A percentile compares a stretch with the other conserved stretches of the same genome.
These are phyloP conservation scores for Selenicereus undatus DNA, from an alignment of 148 eudicot species.

Conservation along the genomic window DNA sequence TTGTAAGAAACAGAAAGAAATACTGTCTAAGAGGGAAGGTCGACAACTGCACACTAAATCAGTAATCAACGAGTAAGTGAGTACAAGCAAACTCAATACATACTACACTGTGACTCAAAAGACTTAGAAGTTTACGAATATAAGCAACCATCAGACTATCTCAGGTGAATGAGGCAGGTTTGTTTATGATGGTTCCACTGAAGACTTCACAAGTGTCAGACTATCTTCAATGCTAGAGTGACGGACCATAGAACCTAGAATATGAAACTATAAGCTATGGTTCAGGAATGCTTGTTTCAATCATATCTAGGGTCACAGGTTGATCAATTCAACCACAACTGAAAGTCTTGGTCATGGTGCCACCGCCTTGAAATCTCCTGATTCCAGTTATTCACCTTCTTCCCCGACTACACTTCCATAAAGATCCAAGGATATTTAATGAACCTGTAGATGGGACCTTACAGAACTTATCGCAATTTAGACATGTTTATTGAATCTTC, in stretches of 20 bases:
- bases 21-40: not conserved
- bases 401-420: not conserved
- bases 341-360: not conserved
- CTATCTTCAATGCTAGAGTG: not conserved
- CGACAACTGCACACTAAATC: conserved; percentile 6
- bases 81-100: not conserved
- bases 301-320: not conserved
- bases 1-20: not conserved
- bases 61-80: not conserved
- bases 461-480: too few species aligned
- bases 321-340: not conserved
- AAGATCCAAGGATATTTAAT: too few species aligned
- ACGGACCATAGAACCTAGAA: not conserved
- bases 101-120: not conserved
- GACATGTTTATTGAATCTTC: too few species aligned
- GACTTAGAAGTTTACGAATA: not conserved
- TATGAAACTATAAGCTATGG: not conserved
- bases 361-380: not conserved
- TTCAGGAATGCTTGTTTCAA: not conserved
- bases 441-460: too few species aligned
- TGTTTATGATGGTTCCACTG: not conserved
- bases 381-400: not conserved
- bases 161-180: not conserved
- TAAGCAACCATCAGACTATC: not conserved
- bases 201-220: not conserved